These are phyloP conservation scores for Populus hybrid DNA, from an alignment of 441 rosid species.

Conservation along the genomic window DNA sequence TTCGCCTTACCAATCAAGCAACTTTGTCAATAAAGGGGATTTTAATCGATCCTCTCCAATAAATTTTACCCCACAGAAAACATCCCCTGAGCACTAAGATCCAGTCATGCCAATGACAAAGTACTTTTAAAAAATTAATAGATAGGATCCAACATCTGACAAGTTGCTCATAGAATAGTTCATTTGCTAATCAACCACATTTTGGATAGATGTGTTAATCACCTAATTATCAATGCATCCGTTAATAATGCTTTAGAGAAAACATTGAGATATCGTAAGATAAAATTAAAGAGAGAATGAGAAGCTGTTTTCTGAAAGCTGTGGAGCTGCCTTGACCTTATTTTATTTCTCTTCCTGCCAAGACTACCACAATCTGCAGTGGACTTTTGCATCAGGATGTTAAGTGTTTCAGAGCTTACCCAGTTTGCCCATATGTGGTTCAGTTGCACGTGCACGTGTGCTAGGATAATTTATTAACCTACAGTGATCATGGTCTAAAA, in stretches of 20 bases:
- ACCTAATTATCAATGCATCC: not conserved
- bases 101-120: not conserved
- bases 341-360: not conserved
- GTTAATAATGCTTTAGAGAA: not conserved
- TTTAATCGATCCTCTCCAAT: not conserved
- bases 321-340: not conserved
- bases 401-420: not conserved
- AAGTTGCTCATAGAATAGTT: not conserved
- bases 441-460: not conserved
- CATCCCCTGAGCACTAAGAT: not conserved
- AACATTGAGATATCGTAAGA: not conserved
- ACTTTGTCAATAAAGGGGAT: not conserved
- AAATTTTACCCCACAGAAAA: not conserved
- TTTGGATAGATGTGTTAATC: not conserved
- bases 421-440: not conserved
- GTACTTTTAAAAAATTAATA: not conserved
- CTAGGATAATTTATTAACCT: not conserved
- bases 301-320: not conserved
- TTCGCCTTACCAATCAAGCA: too few species aligned
- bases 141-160: not conserved
- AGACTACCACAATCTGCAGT: not conserved
- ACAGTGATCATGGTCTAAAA: not conserved
- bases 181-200: not conserved
- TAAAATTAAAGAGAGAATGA: not conserved
- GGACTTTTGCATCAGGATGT: not conserved